Percentiles rank a stretch among this genome's conserved stretches.
Conservation (phyloP, 805 yeast species). For the Wickerhamomyces rabaulensis region DNA sequence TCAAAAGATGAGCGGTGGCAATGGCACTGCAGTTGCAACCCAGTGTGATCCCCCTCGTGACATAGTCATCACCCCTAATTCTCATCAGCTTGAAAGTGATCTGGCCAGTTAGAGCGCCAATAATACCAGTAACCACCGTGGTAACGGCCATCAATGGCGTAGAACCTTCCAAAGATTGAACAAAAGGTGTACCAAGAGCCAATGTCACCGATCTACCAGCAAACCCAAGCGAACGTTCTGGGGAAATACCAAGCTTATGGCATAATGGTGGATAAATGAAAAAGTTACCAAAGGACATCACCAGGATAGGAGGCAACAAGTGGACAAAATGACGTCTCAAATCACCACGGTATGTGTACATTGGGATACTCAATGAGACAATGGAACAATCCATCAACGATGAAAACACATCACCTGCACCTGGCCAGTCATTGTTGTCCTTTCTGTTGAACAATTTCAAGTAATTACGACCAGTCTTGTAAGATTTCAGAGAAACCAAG, state of each 20-base stretch:
- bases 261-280: conserved; percentile 70
- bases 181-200: conserved; percentile 74
- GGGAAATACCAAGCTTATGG: conserved; percentile 55
- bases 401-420: conserved; percentile 72
- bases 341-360: conserved; percentile 69
- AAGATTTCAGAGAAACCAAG: conserved; percentile 43
- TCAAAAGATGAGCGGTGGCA: conserved; percentile 70
- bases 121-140: conserved; percentile 69
- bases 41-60: conserved; percentile 69
- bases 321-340: conserved; percentile 52
- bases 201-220: conserved; percentile 76
- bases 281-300: conserved; percentile 52
- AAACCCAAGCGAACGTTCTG: conserved; percentile 62
- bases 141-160: conserved; percentile 72
- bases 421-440: conserved; percentile 46
- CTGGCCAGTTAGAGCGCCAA: conserved; percentile 64
- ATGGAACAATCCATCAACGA: conserved; percentile 74
- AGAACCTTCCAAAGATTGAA: conserved; percentile 62
- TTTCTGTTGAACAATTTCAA: conserved; percentile 45
- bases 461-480: conserved; percentile 68
- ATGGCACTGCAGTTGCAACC: conserved; percentile 82
- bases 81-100: conserved; percentile 41
- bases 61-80: conserved; percentile 57
- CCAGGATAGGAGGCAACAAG: conserved; percentile 53
- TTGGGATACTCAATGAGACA: conserved; percentile 70